phyloP scores from a whole-genome alignment of 192 early-diverging fungal species.

The Linnemannia hyalina region DNA sequence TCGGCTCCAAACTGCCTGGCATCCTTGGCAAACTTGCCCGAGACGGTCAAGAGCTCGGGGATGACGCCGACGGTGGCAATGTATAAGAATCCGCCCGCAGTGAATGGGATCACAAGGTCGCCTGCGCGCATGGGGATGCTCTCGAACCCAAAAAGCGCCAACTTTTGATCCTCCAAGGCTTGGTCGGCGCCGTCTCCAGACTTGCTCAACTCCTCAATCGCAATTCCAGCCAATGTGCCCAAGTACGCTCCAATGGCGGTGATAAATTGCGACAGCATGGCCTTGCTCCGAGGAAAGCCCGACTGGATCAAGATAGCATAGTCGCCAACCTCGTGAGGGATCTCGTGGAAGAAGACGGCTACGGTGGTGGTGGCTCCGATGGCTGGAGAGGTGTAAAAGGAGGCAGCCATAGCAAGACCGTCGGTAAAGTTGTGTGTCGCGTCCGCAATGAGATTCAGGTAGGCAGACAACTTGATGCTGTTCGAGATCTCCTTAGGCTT shows the following conservation, averaged over 20 bases:
- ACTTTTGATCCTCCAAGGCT: background rate
- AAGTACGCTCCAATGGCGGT: slow-evolving; percentile 86
- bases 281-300: slow-evolving; percentile 80
- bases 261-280: slow-evolving; percentile 83
- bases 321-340: slow-evolving; percentile 91
- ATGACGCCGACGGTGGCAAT: slow-evolving; percentile 89
- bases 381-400: slow-evolving; percentile 84
- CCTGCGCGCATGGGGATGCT: slow-evolving; percentile 75
- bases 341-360: slow-evolving; percentile 91
- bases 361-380: slow-evolving; percentile 88
- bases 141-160: slow-evolving; percentile 57
- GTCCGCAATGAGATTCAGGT: slow-evolving; percentile 87
- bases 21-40: slow-evolving; percentile 68
- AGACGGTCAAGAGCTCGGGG: slow-evolving; percentile 80
- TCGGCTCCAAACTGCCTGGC: slow-evolving; percentile 67
- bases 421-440: slow-evolving; percentile 91
- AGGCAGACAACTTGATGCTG: slow-evolving; percentile 78
- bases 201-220: slow-evolving; percentile 77
- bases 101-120: slow-evolving; percentile 89
- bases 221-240: slow-evolving; percentile 81
- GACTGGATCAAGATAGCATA: slow-evolving; percentile 90
- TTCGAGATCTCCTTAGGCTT: slow-evolving; percentile 41
- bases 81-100: slow-evolving; percentile 90
- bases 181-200: background rate
- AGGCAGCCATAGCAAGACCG: slow-evolving; percentile 86